Conservation (phyloP, 164 flowering plant species). For the Warburgia ugandensis region DNA sequence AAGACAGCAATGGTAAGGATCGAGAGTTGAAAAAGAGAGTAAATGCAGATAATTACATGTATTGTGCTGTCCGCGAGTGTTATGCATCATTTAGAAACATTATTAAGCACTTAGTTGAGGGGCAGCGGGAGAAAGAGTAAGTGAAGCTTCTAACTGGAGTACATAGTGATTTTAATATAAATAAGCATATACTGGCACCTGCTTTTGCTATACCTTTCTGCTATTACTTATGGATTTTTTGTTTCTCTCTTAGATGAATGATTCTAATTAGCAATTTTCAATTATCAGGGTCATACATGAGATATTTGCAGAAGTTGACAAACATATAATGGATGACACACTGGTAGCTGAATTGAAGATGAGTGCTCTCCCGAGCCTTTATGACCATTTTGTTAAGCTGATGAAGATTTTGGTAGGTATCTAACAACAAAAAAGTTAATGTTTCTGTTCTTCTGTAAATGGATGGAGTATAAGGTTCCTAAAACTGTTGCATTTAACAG, state of each 20-base stretch:
- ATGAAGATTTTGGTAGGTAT: slow-evolving; percentile 54
- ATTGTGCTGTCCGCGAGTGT: slow-evolving; percentile 80
- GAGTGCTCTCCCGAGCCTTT: slow-evolving; percentile 77
- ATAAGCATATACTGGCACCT: neutral
- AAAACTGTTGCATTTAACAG: slow-evolving; percentile 28
- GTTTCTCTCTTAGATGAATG: neutral
- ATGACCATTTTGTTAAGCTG: slow-evolving; percentile 66
- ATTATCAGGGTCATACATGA: slow-evolving; percentile 54
- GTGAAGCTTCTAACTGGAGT: slow-evolving; percentile 5
- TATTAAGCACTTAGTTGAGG: slow-evolving; percentile 52
- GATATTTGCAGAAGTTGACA: slow-evolving; percentile 66
- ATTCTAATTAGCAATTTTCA: slow-evolving; percentile 1
- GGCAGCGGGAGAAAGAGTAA: slow-evolving; percentile 56
- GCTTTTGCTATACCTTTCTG: too few relatives aligned
- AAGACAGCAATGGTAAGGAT: slow-evolving; percentile 87
- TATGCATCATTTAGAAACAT: slow-evolving; percentile 78
- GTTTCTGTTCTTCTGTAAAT: neutral
- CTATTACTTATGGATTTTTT: neutral
- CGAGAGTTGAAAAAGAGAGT: slow-evolving; percentile 76
- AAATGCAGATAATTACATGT: slow-evolving; percentile 58
- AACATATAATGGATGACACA: slow-evolving; percentile 38
- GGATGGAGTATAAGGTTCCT: neutral
- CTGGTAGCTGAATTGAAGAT: slow-evolving; percentile 56
- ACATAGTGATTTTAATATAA: neutral
- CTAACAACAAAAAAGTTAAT: too few relatives aligned